These are phyloP conservation scores for Mycosarcoma mackinlayi DNA, from an alignment of 1,284 basidiomycete species.

Conservation along the genomic window DNA sequence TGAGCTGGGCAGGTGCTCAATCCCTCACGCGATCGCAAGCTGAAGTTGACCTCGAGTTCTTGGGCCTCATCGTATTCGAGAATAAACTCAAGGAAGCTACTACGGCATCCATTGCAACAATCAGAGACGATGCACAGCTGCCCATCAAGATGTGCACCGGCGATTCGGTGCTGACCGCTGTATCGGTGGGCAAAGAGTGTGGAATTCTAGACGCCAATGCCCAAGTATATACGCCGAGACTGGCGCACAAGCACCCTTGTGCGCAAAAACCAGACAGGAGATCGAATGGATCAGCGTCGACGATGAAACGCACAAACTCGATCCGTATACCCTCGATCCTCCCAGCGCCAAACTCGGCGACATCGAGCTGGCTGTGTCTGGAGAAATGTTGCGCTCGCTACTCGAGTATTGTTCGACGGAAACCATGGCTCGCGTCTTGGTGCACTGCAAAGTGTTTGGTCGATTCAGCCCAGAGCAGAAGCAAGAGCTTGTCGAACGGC, in stretches of 20 bases:
- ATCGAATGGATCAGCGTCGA: conserved; percentile 51
- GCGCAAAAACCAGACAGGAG: neutral
- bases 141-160: conserved; percentile 56
- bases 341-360: conserved; percentile 15
- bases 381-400: conserved; percentile 37
- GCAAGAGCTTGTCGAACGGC: conserved; percentile 48
- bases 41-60: conserved; percentile 34
- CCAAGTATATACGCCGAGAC: conserved; percentile 35
- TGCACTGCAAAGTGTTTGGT: conserved; percentile 48
- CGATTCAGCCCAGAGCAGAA: conserved; percentile 56
- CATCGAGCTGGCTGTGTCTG: conserved; percentile 48
- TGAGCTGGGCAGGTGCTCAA: conserved; percentile 26
- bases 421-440: conserved; percentile 42
- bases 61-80: conserved; percentile 50
- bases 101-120: conserved; percentile 24
- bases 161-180: conserved; percentile 50
- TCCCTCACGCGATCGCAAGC: conserved; percentile 14
- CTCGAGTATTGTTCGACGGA: conserved; percentile 34
- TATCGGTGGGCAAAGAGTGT: conserved; percentile 45
- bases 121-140: conserved; percentile 39
- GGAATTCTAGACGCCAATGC: conserved; percentile 27
- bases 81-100: conserved; percentile 43
- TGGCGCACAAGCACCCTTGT: too few species aligned
- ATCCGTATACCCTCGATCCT: conserved; percentile 46
- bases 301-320: conserved; percentile 22